These are phyloP conservation scores for Erodium trifolium DNA, from an alignment of 441 rosid genomes.

Conservation along the genomic window DNA sequence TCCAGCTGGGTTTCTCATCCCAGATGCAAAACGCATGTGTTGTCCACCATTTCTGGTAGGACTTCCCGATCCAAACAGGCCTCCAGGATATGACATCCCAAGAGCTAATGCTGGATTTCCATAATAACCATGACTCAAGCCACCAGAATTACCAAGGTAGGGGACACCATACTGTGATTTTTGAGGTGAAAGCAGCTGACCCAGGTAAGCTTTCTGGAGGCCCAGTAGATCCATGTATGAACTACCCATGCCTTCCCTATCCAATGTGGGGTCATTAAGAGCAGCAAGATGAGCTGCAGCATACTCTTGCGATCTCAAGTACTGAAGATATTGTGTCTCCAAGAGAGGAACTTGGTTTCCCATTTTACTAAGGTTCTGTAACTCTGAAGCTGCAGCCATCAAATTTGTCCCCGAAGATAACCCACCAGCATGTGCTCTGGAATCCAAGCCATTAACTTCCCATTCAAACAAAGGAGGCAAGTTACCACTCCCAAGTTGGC, in stretches of 20 bases:
- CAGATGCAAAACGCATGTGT: conserved; percentile 39
- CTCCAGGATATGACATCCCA: conserved; percentile 54
- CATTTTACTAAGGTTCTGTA: conserved; percentile 34
- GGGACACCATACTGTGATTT: conserved; percentile 46
- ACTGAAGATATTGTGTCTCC: conserved; percentile 46
- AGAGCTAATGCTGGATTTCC: conserved; percentile 46
- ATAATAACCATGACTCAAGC: conserved; percentile 34
- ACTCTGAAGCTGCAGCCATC: conserved; percentile 31
- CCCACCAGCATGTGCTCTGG: conserved; percentile 51
- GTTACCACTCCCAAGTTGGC: conserved; percentile 36
- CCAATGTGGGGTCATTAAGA: conserved; percentile 35
- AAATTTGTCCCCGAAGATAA: conserved; percentile 37
- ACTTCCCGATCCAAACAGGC: conserved; percentile 43
- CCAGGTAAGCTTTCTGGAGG: conserved; percentile 52
- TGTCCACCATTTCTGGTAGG: conserved; percentile 44
- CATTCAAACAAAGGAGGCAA: conserved; percentile 50
- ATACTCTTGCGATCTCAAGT: conserved; percentile 44
- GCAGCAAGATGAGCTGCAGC: conserved; percentile 37
- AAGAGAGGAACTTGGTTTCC: conserved; percentile 42
- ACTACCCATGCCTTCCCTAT: conserved; percentile 36
- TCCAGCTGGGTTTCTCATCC: conserved; percentile 42
- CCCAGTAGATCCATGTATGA: conserved; percentile 46
- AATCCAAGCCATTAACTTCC: conserved; percentile 55
- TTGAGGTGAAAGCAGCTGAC: conserved; percentile 36
- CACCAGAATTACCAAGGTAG: conserved; percentile 38